These are phyloP conservation scores for Emmonsia crescens DNA, from an alignment of 2,329 filamentous ascomycete genomes.

Conservation along the genomic window DNA sequence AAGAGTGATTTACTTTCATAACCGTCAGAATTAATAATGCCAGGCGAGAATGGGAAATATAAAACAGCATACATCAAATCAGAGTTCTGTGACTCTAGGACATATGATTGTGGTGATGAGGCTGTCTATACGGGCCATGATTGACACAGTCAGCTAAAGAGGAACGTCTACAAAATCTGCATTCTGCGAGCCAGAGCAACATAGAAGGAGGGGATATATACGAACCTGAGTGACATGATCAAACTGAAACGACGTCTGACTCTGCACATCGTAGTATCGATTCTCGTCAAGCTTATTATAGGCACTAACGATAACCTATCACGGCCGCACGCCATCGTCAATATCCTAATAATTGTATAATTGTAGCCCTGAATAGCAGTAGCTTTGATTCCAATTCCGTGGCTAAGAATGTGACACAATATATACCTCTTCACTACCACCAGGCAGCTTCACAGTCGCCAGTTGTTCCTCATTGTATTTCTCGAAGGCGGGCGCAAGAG, in stretches of 20 bases:
- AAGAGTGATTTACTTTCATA: constrained; percentile 69
- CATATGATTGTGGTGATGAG: constrained; percentile 67
- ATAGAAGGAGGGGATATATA: not conserved
- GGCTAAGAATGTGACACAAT: not conserved
- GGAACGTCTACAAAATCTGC: not conserved
- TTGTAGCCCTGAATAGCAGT: not conserved
- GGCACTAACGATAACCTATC: constrained; percentile 57
- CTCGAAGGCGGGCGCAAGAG: constrained; percentile 73
- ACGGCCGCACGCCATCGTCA: not conserved
- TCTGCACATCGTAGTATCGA: constrained; percentile 84
- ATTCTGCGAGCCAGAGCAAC: not conserved
- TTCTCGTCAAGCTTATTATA: constrained; percentile 72
- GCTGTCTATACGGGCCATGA: constrained; percentile 51
- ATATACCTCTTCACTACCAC: constrained; percentile 62
- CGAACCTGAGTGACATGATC: constrained; percentile 68
- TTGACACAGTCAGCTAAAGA: constrained; percentile 8
- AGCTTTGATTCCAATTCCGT: not conserved
- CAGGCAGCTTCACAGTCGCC: constrained; percentile 76
- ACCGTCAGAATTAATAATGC: not conserved
- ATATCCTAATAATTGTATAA: not conserved
- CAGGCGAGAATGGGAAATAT: not conserved
- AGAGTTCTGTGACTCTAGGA: constrained; percentile 61
- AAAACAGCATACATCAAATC: constrained; percentile 60
- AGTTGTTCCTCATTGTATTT: constrained; percentile 97
- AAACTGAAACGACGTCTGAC: constrained; percentile 76